Conservation (phyloP, 2,329 filamentous ascomycete genomes). For the Fusarium sp. region DNA sequence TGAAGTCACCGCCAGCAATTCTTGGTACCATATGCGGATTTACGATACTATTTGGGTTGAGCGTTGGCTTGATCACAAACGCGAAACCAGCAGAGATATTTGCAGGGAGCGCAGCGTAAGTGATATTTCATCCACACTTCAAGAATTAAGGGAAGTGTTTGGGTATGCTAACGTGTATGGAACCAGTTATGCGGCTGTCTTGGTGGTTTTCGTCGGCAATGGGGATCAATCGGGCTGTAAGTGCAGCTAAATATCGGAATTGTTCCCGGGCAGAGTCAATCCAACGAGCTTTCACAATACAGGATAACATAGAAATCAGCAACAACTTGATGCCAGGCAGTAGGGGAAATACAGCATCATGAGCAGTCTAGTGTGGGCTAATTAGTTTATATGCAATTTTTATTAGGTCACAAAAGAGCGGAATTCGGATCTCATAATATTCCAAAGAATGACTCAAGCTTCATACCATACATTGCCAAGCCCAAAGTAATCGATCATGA, state of each 20-base stretch:
- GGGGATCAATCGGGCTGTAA: not conserved
- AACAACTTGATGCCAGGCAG: too few species aligned
- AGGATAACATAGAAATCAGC: too few species aligned
- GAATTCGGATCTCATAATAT: accelerated
- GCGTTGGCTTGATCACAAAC: slow-evolving; percentile 1
- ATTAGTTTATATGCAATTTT: too few species aligned
- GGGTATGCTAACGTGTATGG: not conserved
- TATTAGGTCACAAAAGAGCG: too few species aligned
- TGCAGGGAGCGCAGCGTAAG: slow-evolving; percentile 17
- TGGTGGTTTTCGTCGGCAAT: slow-evolving; percentile 2
- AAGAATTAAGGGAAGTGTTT: accelerated
- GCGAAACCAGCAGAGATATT: slow-evolving; percentile 16
- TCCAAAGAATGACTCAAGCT: accelerated
- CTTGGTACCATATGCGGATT: slow-evolving; percentile 8
- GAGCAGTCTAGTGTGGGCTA: too few species aligned
- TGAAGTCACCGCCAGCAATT: not conserved
- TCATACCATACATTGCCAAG: not conserved
- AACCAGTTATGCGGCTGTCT: not conserved
- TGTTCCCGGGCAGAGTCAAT: too few species aligned
- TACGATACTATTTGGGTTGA: slow-evolving; percentile 2
- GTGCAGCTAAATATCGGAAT: not conserved
- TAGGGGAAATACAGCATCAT: too few species aligned
- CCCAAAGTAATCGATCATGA: not conserved
- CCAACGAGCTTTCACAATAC: too few species aligned
- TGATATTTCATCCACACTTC: accelerated